These are phyloP conservation scores for Hericium alpestre DNA, from an alignment of 768 basidiomycete species.

Conservation along the genomic window DNA sequence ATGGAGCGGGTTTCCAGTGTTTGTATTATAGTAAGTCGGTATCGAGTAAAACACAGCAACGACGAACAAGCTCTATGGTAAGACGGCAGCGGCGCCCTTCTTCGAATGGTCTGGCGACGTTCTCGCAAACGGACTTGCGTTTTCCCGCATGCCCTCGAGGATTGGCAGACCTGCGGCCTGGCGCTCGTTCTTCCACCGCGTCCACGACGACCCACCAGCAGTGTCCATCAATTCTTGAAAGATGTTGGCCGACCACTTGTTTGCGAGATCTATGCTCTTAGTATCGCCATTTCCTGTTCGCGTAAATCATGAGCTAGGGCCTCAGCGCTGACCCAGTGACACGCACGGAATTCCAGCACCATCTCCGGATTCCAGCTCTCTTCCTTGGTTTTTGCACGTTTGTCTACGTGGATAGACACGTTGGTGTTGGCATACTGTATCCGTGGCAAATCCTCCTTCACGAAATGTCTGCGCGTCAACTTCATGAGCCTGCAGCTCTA, in stretches of 20 bases:
- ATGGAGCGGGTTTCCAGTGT: too few species aligned
- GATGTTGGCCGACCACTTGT: slow-evolving; percentile 62
- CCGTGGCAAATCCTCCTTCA: slow-evolving; percentile 67
- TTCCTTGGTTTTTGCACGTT: slow-evolving; percentile 37
- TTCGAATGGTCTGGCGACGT: not conserved
- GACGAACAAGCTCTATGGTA: slow-evolving; percentile 2
- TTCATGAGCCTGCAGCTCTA: not conserved
- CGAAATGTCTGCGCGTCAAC: slow-evolving; percentile 47
- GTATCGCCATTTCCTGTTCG: slow-evolving; percentile 40
- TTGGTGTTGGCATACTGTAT: slow-evolving; percentile 70
- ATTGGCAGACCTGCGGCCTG: slow-evolving; percentile 37
- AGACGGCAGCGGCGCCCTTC: slow-evolving; percentile 15
- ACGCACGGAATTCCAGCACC: slow-evolving; percentile 54
- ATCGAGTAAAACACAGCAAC: too few species aligned
- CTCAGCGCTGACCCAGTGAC: not conserved
- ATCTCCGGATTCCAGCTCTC: slow-evolving; percentile 56
- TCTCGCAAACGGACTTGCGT: not conserved
- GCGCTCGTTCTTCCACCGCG: slow-evolving; percentile 39
- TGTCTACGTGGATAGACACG: slow-evolving; percentile 49
- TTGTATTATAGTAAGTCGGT: too few species aligned
- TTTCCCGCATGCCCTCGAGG: slow-evolving; percentile 18
- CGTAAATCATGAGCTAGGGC: not conserved
- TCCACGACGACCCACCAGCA: slow-evolving; percentile 53
- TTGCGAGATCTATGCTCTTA: slow-evolving; percentile 41
- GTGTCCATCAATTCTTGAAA: slow-evolving; percentile 60